Evolutionary conservation across 2,329 filamentous ascomycete species (phyloP), one percentile per base, ranked within the genome.

Genomic region (Cercospora canescens): DNA sequence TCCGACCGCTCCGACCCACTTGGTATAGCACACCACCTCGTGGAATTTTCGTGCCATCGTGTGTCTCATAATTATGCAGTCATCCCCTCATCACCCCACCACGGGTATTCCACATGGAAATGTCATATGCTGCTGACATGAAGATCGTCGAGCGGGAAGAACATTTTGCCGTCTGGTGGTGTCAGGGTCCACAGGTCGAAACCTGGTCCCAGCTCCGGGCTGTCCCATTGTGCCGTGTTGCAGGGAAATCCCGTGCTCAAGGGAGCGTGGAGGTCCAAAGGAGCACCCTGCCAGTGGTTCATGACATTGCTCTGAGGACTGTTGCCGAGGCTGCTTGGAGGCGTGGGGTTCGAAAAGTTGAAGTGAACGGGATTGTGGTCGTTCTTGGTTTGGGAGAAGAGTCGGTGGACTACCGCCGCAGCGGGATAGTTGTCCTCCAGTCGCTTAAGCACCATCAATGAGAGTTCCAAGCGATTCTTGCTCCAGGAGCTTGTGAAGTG

Each of bases 381-480:
- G 30, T 56, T 35, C 32, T 56, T 48, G 26, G n/a, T 32, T 18
- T 60, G 37, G 8, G 61, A 52, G 28, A 63, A 63, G 14, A 63
- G 37, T 45, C 56, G 52, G 54, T 63, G 55, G 12, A 63, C 61
- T 12, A 58, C 52, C 14, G 61, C 37, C 24, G 52, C 61, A n/a
- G 61, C 61, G 8, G 61, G 56, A 6, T 60, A 55, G 45, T 60
- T 60, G 21, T 54, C 45, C 37, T 64, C 62, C 12, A 64, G 62
- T 28, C 62, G 26, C 45, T 60, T 64, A 45, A 68, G 63, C 2
- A 68, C 50, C 39, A 68, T 28, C 18, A 66, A 48, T 26, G 55
- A 68, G 24, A 66, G 64, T 14, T 68, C 66, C 9, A 68, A 52
- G 21, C 64, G 64, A 26, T 62, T 68, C 32, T 62, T 35, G 41